A percentile compares a stretch with the other conserved stretches of the same genome.
Conservation (phyloP, 2,329 filamentous ascomycete species). For the Ophiostoma fasciatum region DNA sequence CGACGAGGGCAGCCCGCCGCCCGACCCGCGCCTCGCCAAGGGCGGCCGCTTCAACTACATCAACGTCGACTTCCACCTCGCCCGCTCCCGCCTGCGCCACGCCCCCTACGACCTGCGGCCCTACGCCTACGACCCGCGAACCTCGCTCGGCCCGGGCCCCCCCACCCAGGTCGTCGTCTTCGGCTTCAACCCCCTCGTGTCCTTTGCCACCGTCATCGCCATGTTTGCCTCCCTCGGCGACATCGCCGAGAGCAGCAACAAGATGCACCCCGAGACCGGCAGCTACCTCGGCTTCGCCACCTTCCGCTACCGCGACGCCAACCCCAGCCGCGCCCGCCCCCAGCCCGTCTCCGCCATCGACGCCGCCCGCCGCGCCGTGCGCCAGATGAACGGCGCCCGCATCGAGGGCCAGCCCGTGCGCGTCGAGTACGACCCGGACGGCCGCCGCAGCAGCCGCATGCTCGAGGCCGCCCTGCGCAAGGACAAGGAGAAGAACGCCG, state of each 20-base stretch:
- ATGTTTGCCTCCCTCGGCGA: constrained; percentile 73
- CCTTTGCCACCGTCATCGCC: constrained; percentile 61
- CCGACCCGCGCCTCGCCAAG: constrained; percentile 69
- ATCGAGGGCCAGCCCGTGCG: constrained; percentile 65
- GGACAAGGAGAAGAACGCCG: constrained; percentile 38
- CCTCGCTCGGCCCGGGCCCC: constrained; percentile 77
- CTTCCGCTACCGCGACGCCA: constrained; percentile 70
- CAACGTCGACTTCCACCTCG: constrained; percentile 53
- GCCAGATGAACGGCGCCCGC: constrained; percentile 60
- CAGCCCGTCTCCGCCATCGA: constrained; percentile 53
- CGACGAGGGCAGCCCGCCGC: constrained; percentile 64
- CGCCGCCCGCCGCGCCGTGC: constrained; percentile 67
- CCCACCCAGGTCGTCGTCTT: constrained; percentile 83
- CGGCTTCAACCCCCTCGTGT: constrained; percentile 86
- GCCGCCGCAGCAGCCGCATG: constrained; percentile 64
- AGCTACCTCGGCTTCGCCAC: constrained; percentile 89
- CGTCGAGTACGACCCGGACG: constrained; percentile 82
- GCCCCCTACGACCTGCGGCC: constrained; percentile 68
- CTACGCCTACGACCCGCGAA: constrained; percentile 67
- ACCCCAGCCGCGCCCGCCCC: constrained; percentile 35
- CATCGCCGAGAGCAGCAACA: constrained; percentile 81
- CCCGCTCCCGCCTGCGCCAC: constrained; percentile 55
- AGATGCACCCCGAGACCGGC: constrained; percentile 87
- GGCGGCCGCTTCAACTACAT: constrained; percentile 51
- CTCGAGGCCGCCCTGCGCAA: constrained; percentile 60